phyloP scores from a whole-genome alignment of 805 yeast genomes.

The Saccharomyces eubayanus region DNA sequence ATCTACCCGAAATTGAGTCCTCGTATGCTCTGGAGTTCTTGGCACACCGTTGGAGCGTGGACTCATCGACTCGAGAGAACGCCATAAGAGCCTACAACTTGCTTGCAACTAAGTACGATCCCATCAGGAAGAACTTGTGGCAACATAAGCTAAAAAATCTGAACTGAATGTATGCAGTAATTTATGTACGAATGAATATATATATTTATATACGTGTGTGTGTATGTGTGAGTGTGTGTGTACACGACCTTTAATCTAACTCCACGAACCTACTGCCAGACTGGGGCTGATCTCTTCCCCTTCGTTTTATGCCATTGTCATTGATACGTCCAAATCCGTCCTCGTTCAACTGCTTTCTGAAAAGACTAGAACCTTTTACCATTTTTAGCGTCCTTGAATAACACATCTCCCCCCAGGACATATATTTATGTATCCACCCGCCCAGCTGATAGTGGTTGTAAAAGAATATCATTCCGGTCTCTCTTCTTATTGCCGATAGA shows the following conservation, averaged over 20 bases:
- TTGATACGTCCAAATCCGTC: constrained; percentile 14
- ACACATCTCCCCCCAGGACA: constrained; percentile 53
- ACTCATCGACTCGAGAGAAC: constrained; percentile 24
- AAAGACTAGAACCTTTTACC: constrained; percentile 43
- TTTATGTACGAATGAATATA: background rate
- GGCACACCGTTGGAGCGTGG: constrained; percentile 39
- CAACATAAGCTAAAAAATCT: constrained; percentile 34
- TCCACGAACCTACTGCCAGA: background rate
- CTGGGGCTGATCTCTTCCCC: background rate
- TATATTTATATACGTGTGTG: background rate
- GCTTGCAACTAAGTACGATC: constrained; percentile 49
- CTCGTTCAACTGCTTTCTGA: constrained; percentile 27
- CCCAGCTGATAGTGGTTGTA: constrained; percentile 34
- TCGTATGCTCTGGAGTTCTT: constrained; percentile 58
- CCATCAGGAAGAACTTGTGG: constrained; percentile 61
- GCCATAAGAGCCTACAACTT: constrained; percentile 42
- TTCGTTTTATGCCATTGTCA: background rate
- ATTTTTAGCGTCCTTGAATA: constrained; percentile 42
- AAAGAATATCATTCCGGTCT: constrained; percentile 58
- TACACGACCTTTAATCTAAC: background rate
- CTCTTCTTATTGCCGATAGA: constrained; percentile 76
- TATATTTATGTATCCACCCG: constrained; percentile 43
- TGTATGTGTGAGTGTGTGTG: background rate
- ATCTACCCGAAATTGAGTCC: constrained; percentile 34
- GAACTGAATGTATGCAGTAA: background rate